A percentile compares a stretch with the other conserved stretches of the same genome.
Evolutionary conservation across 441 rosid genomes (phyloP).

Genomic region (Viola pubescens): DNA sequence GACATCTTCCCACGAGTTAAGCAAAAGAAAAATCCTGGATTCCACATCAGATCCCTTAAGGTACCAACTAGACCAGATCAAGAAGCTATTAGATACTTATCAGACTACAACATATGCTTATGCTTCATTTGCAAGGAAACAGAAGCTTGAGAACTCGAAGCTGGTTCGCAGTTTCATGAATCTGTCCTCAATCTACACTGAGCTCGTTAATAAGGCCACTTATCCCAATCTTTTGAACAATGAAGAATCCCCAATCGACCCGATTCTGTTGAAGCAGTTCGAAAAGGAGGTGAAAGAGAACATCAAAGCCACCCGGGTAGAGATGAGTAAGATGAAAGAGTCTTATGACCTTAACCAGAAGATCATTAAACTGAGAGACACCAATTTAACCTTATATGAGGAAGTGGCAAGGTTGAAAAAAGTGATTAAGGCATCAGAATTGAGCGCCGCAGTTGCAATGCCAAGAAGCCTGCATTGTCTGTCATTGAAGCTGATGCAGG

Average conservation of each 20-base stretch:
- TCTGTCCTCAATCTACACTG: neutral
- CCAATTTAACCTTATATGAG: neutral
- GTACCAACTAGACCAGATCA: neutral
- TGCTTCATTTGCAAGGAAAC: constrained; percentile 1
- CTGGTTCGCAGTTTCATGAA: neutral
- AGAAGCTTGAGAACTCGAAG: neutral
- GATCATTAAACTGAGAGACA: neutral
- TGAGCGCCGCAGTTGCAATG: constrained; percentile 58
- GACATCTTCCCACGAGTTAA: no score
- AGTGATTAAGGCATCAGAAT: neutral
- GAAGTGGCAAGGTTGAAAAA: neutral
- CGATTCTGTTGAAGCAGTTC: neutral
- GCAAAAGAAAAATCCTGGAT: neutral
- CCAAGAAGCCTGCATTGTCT: constrained; percentile 68
- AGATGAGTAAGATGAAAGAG: neutral
- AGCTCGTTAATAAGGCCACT: neutral
- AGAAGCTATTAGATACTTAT: neutral
- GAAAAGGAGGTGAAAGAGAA: constrained; percentile 1
- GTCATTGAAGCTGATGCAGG: constrained; percentile 52
- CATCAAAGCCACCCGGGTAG: neutral
- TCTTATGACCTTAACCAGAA: neutral
- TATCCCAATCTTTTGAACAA: neutral
- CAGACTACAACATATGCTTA: neutral
- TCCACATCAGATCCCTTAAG: neutral
- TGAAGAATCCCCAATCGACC: neutral